Evolutionary conservation across 75 land plant species (phyloP).

Genomic region (Larix kaempferi): DNA sequence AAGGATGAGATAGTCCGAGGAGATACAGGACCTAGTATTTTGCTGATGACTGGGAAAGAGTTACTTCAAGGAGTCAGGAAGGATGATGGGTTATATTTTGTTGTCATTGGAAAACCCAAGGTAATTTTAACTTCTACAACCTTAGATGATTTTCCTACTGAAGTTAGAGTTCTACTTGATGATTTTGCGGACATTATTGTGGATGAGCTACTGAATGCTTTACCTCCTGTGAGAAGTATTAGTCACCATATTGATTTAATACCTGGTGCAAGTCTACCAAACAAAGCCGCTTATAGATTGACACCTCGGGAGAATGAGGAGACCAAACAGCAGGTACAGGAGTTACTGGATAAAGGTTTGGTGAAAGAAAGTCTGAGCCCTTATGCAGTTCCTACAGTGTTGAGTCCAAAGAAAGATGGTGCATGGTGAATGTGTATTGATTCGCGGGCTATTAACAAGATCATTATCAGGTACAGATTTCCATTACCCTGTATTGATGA

Average conservation of each 20-base stretch:
- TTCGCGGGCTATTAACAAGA: not conserved
- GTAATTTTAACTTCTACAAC: not conserved
- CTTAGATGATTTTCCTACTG: not conserved
- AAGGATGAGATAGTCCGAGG: not conserved
- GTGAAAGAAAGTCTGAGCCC: not conserved
- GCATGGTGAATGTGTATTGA: not conserved
- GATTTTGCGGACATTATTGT: not conserved
- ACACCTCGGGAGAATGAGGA: not conserved
- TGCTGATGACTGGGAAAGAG: not conserved
- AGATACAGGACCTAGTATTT: not conserved
- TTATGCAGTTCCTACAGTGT: not conserved
- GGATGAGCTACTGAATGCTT: not conserved
- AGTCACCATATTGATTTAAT: not conserved
- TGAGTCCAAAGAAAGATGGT: not conserved
- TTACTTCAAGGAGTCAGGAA: not conserved
- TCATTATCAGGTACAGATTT: not conserved
- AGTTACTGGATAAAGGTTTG: not conserved
- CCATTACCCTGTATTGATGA: not conserved
- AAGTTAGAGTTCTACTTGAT: not conserved
- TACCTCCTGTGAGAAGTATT: not conserved
- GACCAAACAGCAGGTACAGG: not conserved
- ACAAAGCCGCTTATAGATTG: not conserved
- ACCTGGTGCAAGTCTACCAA: not conserved
- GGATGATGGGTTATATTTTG: not conserved
- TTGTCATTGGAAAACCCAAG: not conserved